Evolutionary conservation across 208 protist species (phyloP).

Genomic region (Acanthamoeba royreba): DNA sequence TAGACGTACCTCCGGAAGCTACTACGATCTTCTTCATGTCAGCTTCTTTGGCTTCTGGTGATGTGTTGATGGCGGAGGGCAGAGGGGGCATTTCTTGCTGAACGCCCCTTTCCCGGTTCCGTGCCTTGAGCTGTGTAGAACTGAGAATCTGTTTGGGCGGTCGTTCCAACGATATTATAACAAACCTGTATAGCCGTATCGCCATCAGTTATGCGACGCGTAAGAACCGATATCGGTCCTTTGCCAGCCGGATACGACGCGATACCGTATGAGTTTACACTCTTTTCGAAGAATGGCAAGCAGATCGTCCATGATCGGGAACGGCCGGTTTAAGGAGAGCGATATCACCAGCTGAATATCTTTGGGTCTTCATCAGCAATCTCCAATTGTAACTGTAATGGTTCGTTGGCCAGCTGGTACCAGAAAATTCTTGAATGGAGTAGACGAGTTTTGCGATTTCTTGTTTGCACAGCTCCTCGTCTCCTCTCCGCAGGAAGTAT

Average conservation of each 20-base stretch:
- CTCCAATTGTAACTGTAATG: too few relatives aligned
- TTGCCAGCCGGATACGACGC: too few relatives aligned
- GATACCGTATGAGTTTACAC: background rate
- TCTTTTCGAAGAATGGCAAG: background rate
- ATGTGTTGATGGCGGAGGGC: too few relatives aligned
- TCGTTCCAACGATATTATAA: slow-evolving; percentile 5
- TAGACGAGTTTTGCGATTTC: background rate
- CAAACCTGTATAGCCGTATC: background rate
- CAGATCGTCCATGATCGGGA: background rate
- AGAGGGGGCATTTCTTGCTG: background rate
- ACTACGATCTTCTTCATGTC: too few relatives aligned
- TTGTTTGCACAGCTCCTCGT: background rate
- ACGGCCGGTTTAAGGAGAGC: background rate
- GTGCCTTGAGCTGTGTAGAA: background rate
- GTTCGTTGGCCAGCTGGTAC: too few relatives aligned
- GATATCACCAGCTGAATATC: slow-evolving; percentile 24
- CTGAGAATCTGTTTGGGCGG: slow-evolving; percentile 40
- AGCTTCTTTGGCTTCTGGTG: too few relatives aligned
- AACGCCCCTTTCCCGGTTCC: background rate
- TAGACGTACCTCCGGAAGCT: too few relatives aligned
- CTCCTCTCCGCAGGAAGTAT: background rate
- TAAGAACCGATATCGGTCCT: too few relatives aligned
- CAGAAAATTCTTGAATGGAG: background rate
- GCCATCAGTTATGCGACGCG: too few relatives aligned
- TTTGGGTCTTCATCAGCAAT: too few relatives aligned